phyloP scores from a whole-genome alignment of 176 grass and related monocot species.

The Phoenix roebelenii region DNA sequence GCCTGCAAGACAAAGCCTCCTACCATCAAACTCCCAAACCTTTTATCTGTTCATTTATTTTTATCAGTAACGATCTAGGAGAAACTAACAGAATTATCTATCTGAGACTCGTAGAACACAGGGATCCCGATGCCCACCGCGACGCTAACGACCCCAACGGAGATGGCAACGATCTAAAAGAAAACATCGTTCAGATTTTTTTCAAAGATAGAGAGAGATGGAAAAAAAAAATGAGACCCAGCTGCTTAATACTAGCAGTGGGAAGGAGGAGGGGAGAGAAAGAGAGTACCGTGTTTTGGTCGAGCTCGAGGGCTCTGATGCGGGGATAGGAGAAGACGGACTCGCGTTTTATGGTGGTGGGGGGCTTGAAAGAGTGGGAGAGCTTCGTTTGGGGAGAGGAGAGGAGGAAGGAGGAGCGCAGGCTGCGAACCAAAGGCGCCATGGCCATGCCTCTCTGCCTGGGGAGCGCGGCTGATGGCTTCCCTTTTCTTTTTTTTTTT shows the following conservation, averaged over 20 bases:
- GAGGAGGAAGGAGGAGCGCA: constrained; percentile 42
- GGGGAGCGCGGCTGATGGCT: too few relatives aligned
- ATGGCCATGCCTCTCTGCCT: constrained; percentile 34
- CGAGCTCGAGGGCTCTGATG: constrained; percentile 70
- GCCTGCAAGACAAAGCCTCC: constrained; percentile 28
- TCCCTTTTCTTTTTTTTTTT: too few relatives aligned
- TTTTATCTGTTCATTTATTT: too few relatives aligned
- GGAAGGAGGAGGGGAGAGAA: background rate
- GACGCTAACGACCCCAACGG: constrained; percentile 76
- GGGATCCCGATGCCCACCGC: constrained; percentile 82
- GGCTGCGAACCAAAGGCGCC: constrained; percentile 19
- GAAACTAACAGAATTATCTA: constrained; percentile 74
- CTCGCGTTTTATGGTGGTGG: constrained; percentile 2
- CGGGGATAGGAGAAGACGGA: constrained; percentile 26
- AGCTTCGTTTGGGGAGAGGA: constrained; percentile 17
- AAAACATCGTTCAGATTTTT: background rate
- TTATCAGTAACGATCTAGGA: background rate
- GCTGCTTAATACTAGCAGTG: background rate
- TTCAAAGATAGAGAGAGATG: too few relatives aligned
- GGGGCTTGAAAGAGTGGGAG: constrained; percentile 5
- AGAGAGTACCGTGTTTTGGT: constrained; percentile 74
- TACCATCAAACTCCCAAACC: too few relatives aligned
- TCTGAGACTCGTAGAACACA: constrained; percentile 88
- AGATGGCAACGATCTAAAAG: constrained; percentile 66
- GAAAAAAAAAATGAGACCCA: constrained; percentile 1